Base-by-base conservation (phyloP, 331 rosid genomes). In the Malus hybrid region DNA sequence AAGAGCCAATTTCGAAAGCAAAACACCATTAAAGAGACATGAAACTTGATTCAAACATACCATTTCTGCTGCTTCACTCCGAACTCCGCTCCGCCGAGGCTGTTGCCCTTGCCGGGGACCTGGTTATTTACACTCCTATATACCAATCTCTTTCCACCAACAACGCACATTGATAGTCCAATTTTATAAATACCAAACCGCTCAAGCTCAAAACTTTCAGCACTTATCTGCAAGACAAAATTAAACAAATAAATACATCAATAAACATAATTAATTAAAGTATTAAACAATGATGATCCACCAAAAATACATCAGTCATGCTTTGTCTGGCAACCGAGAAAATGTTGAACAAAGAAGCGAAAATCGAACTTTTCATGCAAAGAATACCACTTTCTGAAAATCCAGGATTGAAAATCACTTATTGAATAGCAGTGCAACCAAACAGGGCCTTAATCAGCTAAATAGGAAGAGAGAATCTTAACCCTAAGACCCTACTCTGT, bases 11-110 rank as follows among this genome's bases (percentile, higher is more conserved):
- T n/a, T 62, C 5, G 68, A 70, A 76, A 15, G 57, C 33, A 53
- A 77, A 68, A 77, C 36, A 29, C 26, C 14, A 69, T 62, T 62
- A 61, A 42, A 76, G 56, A 77, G 53, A 66, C 22, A 10, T 9
- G 44, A 39, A 39, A 39, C 44, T 39, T 39, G 44, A 39, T 39
- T 10, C 29, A 84, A 75, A 75, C 80, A 56, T 84, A 85, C 88
- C 90, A 86, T 86, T 75, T 77, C 29, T 34, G 74, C 46, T 57
- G 46, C 82, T 75, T 76, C 63, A 66, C 66, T 30, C 34, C 74
- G 77, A 84, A 42, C 76, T 66, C 63, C 66, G 57, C 15, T 28
- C 76, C 57, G 24, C 61, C 3, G 5, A 60, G 10, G 62, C 19
- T 20, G 24, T 70, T 32, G 8, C 39, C 56, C 62, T 20, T 42